Evolutionary conservation across 495 filamentous ascomycete species (phyloP), one percentile per base, ranked within the genome.

Genomic region (Tuber borchii): DNA sequence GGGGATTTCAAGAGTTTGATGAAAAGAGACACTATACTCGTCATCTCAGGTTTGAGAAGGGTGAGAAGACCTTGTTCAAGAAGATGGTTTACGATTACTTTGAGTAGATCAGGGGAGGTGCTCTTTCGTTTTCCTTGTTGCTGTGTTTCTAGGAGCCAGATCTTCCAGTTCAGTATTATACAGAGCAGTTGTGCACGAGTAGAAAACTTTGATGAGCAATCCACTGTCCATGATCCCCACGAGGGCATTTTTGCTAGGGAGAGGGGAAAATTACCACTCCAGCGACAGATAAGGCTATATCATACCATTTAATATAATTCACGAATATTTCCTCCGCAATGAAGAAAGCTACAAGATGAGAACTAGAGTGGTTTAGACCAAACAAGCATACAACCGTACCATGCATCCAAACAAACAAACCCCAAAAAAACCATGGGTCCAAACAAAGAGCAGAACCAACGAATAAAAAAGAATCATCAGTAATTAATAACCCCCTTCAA

Each of bases 71-170:
- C 76, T 87, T 90, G 74, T 84, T 87, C 81, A 88, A 90, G 51
- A 88, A 89, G 83, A 84, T 97, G 83, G 90, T 97, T 16, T 97
- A 96, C 83, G 88, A 93, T 79, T 96, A 79, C 56, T 65, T 65
- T 34, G 56, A 31, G 56, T 65, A 65, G 31, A 34, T 34, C 14
- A 14, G 56, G 31, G 56, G 14, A 17, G 56, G 14, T 31, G n/a
- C 56, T 31, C 3, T 65, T 34, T 34, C 14, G 1, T 4, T 34
- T 65, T 31, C 12, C n/a, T 34, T 65, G 5, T 26, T 65, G 5
- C 56, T 17, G 1, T 6, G 12, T 65, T 65, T 17, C 26, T 61
- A 5, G 51, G 51, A n/a, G 22, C 51, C 12, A 14, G 51, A 16
- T 26, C 51, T 65, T 65, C 56, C 17, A 65, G 56, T 34, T 16